These are phyloP conservation scores for Colletotrichum agaves DNA, from an alignment of 2,329 filamentous ascomycete species.

Conservation along the genomic window DNA sequence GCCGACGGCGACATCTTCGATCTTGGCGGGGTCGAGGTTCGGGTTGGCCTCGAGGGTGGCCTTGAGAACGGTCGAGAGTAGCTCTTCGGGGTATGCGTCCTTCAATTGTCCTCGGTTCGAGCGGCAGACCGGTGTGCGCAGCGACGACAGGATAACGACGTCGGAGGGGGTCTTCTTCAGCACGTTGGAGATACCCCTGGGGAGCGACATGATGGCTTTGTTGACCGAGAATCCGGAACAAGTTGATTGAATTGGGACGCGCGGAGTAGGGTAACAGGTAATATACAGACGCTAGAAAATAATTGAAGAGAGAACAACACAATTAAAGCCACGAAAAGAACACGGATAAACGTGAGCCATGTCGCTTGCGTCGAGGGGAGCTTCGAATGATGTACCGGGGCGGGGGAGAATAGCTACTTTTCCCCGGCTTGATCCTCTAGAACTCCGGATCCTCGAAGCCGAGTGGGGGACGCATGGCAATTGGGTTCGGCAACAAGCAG, in stretches of 20 bases:
- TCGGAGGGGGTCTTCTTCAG: constrained; percentile 83
- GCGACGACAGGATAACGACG: constrained; percentile 88
- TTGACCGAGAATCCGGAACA: neutral
- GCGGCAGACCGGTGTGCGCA: constrained; percentile 87
- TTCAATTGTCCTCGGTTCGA: constrained; percentile 86
- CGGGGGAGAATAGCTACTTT: constrained; percentile 33
- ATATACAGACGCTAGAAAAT: constrained; percentile 8
- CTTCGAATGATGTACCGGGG: constrained; percentile 28
- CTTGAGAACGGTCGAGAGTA: constrained; percentile 74
- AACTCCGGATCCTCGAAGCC: constrained; percentile 28
- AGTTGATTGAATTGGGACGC: constrained; percentile 5
- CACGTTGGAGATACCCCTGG: constrained; percentile 78
- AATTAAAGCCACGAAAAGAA: constrained; percentile 17
- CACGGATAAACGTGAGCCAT: constrained; percentile 27
- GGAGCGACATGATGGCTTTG: constrained; percentile 57
- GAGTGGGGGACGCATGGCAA: constrained; percentile 37
- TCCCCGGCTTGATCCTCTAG: constrained; percentile 34
- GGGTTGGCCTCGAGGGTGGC: constrained; percentile 80
- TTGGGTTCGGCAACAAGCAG: constrained; percentile 35
- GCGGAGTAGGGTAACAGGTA: neutral
- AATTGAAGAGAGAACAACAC: neutral
- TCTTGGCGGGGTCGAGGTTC: constrained; percentile 73
- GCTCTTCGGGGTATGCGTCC: constrained; percentile 90
- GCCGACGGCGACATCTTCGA: constrained; percentile 87
- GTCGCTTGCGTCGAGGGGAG: constrained; percentile 27